A percentile compares a stretch with the other conserved stretches of the same genome.
Conservation (phyloP, 352 stramenopile genomes). For the Phytopythium chamaehyphon region DNA sequence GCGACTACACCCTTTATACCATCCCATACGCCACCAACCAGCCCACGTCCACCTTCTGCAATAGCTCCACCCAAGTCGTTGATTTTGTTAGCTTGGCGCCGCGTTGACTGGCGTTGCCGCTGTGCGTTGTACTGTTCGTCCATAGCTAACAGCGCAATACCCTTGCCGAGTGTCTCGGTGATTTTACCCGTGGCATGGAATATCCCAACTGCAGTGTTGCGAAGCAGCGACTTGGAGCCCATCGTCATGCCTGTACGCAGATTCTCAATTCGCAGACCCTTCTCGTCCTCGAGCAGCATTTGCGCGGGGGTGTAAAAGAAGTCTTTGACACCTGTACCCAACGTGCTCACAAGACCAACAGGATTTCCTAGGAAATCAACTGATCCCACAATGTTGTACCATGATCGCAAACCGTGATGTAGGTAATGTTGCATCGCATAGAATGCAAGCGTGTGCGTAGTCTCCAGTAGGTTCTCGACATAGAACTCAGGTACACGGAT, state of each 20-base stretch:
- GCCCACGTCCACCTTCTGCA: slow-evolving; percentile 73
- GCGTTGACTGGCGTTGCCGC: slow-evolving; percentile 64
- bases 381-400: slow-evolving; percentile 88
- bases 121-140: slow-evolving; percentile 87
- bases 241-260: slow-evolving; percentile 86
- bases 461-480: slow-evolving; percentile 86
- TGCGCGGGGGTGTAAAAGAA: slow-evolving; percentile 95
- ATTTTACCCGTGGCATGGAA: slow-evolving; percentile 91
- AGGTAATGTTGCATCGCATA: slow-evolving; percentile 88
- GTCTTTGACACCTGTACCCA: slow-evolving; percentile 89
- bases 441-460: slow-evolving; percentile 77
- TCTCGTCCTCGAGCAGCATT: slow-evolving; percentile 89
- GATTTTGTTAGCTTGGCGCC: slow-evolving; percentile 69
- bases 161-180: slow-evolving; percentile 85
- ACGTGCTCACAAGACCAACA: slow-evolving; percentile 84
- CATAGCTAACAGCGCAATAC: slow-evolving; percentile 81
- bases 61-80: slow-evolving; percentile 78
- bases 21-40: slow-evolving; percentile 78
- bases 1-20: slow-evolving; percentile 78
- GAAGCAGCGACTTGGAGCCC: slow-evolving; percentile 81
- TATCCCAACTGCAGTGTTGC: slow-evolving; percentile 84
- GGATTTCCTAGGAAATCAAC: slow-evolving; percentile 90
- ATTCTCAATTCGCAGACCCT: slow-evolving; percentile 81
- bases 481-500: slow-evolving; percentile 90
- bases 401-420: slow-evolving; percentile 75